Percentiles rank a stretch among this genome's conserved stretches.
Evolutionary conservation across 208 protist genomes (phyloP).

Genomic region (Wallacemonas sp.): DNA sequence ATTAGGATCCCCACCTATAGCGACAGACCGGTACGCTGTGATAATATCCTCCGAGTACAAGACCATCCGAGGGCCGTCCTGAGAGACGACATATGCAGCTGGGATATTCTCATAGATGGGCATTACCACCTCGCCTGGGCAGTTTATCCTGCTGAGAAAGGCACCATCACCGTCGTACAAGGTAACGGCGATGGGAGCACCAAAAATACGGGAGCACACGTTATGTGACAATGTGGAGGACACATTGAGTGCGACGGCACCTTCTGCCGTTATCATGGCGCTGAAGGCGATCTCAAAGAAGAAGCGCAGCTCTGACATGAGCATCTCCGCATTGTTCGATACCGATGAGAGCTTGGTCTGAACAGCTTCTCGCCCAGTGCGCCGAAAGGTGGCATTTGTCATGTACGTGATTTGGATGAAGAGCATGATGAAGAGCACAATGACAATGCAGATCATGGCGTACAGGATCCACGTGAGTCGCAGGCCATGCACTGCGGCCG

Average conservation of each 20-base stretch:
- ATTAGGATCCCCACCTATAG: background rate
- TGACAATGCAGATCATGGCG: slow-evolving; percentile 50
- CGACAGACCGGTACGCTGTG: slow-evolving; percentile 11
- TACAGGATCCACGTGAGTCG: slow-evolving; percentile 71
- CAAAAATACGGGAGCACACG: slow-evolving; percentile 33
- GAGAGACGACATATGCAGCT: background rate
- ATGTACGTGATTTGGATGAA: slow-evolving; percentile 56
- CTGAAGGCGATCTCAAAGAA: slow-evolving; percentile 25
- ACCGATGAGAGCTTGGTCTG: slow-evolving; percentile 26
- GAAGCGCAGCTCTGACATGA: slow-evolving; percentile 23
- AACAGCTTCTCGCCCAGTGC: slow-evolving; percentile 32
- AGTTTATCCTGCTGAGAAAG: background rate
- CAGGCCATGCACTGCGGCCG: slow-evolving; percentile 50
- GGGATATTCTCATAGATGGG: slow-evolving; percentile 1
- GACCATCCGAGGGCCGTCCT: slow-evolving; percentile 13
- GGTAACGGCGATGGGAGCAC: slow-evolving; percentile 31
- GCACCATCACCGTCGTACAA: slow-evolving; percentile 22
- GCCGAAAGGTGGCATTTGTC: slow-evolving; percentile 44
- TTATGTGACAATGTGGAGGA: background rate
- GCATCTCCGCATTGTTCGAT: slow-evolving; percentile 35
- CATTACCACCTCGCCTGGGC: background rate
- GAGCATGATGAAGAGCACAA: slow-evolving; percentile 50
- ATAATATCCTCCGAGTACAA: slow-evolving; percentile 29
- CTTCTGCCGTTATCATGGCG: background rate
- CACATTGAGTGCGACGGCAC: background rate